Evolutionary conservation across 352 stramenopile species (phyloP), one percentile per base, ranked within the genome.

Genomic region (Phytophthora sojae): DNA sequence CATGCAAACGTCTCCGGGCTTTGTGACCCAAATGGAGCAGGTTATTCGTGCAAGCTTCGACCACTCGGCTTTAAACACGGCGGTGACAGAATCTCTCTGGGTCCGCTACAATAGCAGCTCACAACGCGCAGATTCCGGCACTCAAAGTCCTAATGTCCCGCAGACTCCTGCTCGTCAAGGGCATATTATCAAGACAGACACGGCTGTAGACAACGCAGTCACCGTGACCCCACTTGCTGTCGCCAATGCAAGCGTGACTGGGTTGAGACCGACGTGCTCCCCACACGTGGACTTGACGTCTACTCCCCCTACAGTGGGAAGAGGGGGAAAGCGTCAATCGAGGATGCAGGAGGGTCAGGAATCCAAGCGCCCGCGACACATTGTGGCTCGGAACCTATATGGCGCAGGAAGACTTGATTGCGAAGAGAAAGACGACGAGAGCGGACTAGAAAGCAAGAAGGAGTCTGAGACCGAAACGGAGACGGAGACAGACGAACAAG

Each of bases 11-110:
- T 89, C 81, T 42, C 60, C 63, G 15, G 70, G 78, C 44, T 92
- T 92, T 61, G 44, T 62, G 17, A 55, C 82, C 68, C 71, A 92
- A 49, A 92, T 92, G 85, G 82, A 91, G 30, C 75, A 76, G 37
- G 65, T 92, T 29, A 88, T 92, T 29, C 56, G 81, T 32, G 79
- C 81, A 9, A 91, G 85, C 61, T 81, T 85, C 65, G 83, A 62
- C 35, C 76, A 79, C 19, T 67, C 77, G 3, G 67, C 80, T 45
- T 42, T 92, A 26, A 57, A 50, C 75, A 11, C 37, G 37, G 67
- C 83, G n/a, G 47, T 68, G 6, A 23, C 19, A 9, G 19, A 49
- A 30, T 44, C 53, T 7, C 29, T 79, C 39, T 73, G 53, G 61
- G 37, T 69, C 17, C 58, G 54, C 6, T 76, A 63, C 47, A 35